phyloP scores from a whole-genome alignment of 2,329 filamentous ascomycete genomes.

The Phialemoniopsis sp. region DNA sequence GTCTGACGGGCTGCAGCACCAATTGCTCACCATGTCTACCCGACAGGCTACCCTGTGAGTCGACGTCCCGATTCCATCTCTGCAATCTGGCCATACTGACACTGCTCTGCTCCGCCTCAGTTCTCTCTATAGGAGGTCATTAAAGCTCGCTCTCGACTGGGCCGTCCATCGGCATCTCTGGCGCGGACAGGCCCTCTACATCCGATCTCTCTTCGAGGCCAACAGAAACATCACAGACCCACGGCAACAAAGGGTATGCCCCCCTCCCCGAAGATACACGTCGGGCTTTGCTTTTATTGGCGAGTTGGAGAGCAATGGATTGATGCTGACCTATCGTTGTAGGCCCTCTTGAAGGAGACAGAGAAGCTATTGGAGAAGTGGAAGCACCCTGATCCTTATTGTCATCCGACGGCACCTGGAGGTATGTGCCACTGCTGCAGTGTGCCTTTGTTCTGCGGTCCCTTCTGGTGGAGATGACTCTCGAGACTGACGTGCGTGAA shows the following conservation, averaged over 20 bases:
- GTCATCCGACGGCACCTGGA: slow-evolving; percentile 85
- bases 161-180: slow-evolving; percentile 87
- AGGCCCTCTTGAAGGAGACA: slow-evolving; percentile 84
- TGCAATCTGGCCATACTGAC: background rate
- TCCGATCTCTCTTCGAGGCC: slow-evolving; percentile 90
- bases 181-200: slow-evolving; percentile 95
- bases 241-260: slow-evolving; percentile 74
- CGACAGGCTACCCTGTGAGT: slow-evolving; percentile 49
- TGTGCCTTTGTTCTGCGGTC: too few relatives aligned
- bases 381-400: slow-evolving; percentile 97
- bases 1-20: background rate
- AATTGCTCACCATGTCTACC: slow-evolving; percentile 31
- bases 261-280: too few relatives aligned
- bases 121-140: slow-evolving; percentile 82
- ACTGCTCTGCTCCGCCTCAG: slow-evolving; percentile 30
- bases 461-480: background rate
- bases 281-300: too few relatives aligned
- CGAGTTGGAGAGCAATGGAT: too few relatives aligned
- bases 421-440: too few relatives aligned
- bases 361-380: slow-evolving; percentile 85
- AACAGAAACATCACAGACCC: slow-evolving; percentile 83
- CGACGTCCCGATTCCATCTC: background rate
- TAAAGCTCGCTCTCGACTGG: slow-evolving; percentile 96
- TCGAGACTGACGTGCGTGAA: slow-evolving; percentile 10
- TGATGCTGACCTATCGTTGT: slow-evolving; percentile 4